Conservation (phyloP, 2,329 filamentous ascomycete genomes). For the Venturia effusa region DNA sequence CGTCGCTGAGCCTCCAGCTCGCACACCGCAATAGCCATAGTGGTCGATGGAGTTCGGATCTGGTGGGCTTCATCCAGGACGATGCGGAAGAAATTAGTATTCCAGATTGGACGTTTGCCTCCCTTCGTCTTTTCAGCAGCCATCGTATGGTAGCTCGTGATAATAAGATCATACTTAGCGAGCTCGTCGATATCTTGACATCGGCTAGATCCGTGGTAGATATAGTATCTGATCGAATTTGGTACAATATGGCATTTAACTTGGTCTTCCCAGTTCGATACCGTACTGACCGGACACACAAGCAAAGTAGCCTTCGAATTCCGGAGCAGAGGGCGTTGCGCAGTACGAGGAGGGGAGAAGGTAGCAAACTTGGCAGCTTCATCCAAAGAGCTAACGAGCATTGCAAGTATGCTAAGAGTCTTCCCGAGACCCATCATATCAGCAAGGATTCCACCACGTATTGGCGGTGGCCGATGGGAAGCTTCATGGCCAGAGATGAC, state of each 20-base stretch:
- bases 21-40: conserved; percentile 77
- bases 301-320: conserved; percentile 77
- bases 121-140: conserved; percentile 58
- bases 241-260: conserved; percentile 68
- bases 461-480: conserved; percentile 13
- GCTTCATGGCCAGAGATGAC: conserved; percentile 65
- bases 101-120: conserved; percentile 46
- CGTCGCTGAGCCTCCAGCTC: conserved; percentile 67
- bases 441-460: conserved; percentile 36
- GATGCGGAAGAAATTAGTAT: conserved; percentile 85
- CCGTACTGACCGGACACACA: conserved; percentile 75
- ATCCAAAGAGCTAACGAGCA: conserved; percentile 56
- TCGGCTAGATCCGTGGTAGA: conserved; percentile 77
- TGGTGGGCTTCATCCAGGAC: conserved; percentile 92
- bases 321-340: conserved; percentile 27
- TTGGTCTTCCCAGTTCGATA: conserved; percentile 86
- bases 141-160: conserved; percentile 86
- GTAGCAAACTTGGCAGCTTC: conserved; percentile 53
- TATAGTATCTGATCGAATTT: conserved; percentile 57
- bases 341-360: conserved; percentile 36
- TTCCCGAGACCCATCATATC: conserved; percentile 43
- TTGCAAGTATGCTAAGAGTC: conserved; percentile 66
- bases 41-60: conserved; percentile 74
- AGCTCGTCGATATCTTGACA: conserved; percentile 51
- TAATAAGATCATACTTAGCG: conserved; percentile 66